phyloP scores from a whole-genome alignment of 2,329 filamentous ascomycete genomes.

The Apiospora koreana region DNA sequence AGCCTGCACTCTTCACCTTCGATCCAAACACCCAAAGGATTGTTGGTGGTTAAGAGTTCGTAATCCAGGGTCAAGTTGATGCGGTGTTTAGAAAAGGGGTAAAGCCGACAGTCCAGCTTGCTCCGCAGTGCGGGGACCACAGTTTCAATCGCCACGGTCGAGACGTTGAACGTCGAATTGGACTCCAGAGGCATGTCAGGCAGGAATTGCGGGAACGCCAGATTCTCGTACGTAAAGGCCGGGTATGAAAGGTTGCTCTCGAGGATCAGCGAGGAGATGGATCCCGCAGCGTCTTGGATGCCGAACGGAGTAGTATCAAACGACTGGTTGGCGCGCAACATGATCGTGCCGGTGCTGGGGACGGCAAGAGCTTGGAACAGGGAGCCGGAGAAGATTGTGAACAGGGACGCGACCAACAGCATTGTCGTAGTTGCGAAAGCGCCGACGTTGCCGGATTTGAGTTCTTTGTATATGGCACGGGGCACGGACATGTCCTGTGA shows the following conservation, averaged over 20 bases:
- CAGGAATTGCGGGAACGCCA: slow-evolving; percentile 22
- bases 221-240: slow-evolving; percentile 35
- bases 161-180: neutral
- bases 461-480: slow-evolving; percentile 2
- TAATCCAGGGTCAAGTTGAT: neutral
- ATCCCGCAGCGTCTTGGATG: neutral
- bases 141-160: neutral
- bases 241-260: slow-evolving; percentile 37
- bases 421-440: slow-evolving; percentile 10
- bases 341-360: neutral
- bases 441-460: neutral
- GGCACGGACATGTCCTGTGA: neutral
- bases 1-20: neutral
- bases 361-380: slow-evolving; percentile 12
- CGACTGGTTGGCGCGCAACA: neutral
- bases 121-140: neutral
- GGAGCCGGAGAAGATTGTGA: slow-evolving; percentile 15
- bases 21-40: neutral
- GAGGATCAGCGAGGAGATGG: slow-evolving; percentile 36
- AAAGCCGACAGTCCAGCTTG: neutral
- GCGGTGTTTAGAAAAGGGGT: neutral
- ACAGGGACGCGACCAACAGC: slow-evolving; percentile 4
- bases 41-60: neutral
- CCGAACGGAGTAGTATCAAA: slow-evolving; percentile 28
- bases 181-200: neutral